Evolutionary conservation across 106 monocot genomes (phyloP).

Genomic region (Amphibolis antarctica): DNA sequence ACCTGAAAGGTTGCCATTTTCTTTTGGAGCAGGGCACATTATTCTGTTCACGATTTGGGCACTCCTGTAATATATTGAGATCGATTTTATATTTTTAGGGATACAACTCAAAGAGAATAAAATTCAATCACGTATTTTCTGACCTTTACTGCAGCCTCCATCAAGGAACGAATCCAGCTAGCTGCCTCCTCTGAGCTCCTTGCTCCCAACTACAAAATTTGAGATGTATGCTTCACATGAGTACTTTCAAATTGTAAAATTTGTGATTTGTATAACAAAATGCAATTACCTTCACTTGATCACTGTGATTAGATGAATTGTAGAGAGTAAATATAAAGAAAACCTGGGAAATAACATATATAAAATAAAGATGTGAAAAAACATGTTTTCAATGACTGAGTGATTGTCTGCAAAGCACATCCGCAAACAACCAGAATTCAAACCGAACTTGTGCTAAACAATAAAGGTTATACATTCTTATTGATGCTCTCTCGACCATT

Average conservation of each 20-base stretch:
- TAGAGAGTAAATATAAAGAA: slow-evolving; percentile 79
- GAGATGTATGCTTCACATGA: background rate
- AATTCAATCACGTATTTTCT: background rate
- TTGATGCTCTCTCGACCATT: slow-evolving; percentile 79
- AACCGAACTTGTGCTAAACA: background rate
- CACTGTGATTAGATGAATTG: slow-evolving; percentile 55
- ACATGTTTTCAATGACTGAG: background rate
- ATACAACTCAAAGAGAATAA: background rate
- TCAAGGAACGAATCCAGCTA: slow-evolving; percentile 52
- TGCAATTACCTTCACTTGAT: slow-evolving; percentile 61
- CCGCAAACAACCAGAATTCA: background rate
- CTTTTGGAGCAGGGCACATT: slow-evolving; percentile 26
- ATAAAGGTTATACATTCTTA: slow-evolving; percentile 36
- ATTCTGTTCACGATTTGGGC: slow-evolving; percentile 34
- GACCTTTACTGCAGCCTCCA: slow-evolving; percentile 31
- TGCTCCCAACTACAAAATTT: slow-evolving; percentile 64
- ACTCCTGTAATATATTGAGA: slow-evolving; percentile 31
- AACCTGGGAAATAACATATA: slow-evolving; percentile 34
- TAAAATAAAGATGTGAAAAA: background rate
- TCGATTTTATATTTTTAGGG: background rate
- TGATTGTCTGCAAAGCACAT: no score
- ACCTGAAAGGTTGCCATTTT: slow-evolving; percentile 62
- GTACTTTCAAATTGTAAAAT: background rate
- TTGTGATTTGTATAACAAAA: background rate
- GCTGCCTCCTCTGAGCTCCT: slow-evolving; percentile 94